Evolutionary conservation across 805 yeast species (phyloP), one percentile per base, ranked within the genome.

Genomic region (Saccharomycopsis fermentans): DNA sequence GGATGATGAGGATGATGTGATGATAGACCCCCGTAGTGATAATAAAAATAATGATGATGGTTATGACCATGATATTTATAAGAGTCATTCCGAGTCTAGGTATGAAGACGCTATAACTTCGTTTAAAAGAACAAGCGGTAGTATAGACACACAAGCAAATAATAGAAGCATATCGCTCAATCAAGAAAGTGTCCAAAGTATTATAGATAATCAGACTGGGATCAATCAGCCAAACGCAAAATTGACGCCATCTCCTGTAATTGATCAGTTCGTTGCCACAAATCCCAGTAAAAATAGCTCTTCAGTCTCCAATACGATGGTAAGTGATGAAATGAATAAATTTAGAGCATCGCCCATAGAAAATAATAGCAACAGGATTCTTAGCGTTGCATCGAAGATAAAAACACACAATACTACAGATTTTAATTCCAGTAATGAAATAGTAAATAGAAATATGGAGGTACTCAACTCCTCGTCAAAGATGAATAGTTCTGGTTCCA

Each of bases 51-150:
- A 27, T 27, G 8, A 27, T 8, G 8, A 29, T 4, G 24, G n/a
- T 27, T 27, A 21, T 27, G 29, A 21, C 9, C 50, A 11, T 21
- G 50, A 43, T 8, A 27, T 6, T 21, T 21, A 43, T 21, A 43
- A 43, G 12, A 43, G 50, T 26, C 26, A 43, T 21, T 43, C 50
- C 12, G 50, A 21, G 29, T 21, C 50, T 9, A 43, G 50, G 56
- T 39, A 59, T 50, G 34, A 55, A 40, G 27, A 21, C 52, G 32
- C 48, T 40, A 39, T 52, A 21, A 32, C 21, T n/a, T 24, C 56
- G 12, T 29, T 21, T 8, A 21, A 32, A 26, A 12, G 21, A 27
- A 12, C 29, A 32, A 27, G 14, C 21, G 34, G 55, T 6, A 43
- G 24, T 16, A 43, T 17, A 4, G 21, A 37, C n/a, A 3, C n/a